These are phyloP conservation scores for Ophiostoma novo-ulmi DNA, from an alignment of 2,329 filamentous ascomycete species.

Conservation along the genomic window DNA sequence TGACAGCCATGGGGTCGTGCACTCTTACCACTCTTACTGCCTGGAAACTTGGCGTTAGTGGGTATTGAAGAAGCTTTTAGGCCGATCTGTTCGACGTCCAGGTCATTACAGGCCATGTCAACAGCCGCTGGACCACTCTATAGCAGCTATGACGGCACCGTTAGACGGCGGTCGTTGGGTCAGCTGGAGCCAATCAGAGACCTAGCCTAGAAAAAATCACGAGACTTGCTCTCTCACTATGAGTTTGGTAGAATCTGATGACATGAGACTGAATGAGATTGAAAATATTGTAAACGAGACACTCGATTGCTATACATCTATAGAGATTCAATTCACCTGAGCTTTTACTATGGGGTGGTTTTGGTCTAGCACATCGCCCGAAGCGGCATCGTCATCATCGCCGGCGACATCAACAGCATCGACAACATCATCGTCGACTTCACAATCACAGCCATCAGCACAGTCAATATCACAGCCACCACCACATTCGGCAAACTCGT, in stretches of 20 bases:
- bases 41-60: constrained; percentile 2
- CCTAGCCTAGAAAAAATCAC: background rate
- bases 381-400: constrained; percentile 18
- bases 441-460: constrained; percentile 21
- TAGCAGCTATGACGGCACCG: background rate
- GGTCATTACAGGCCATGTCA: background rate
- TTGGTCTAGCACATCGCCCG: constrained; percentile 45
- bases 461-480: background rate
- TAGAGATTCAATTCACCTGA: background rate
- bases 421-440: background rate
- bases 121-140: background rate
- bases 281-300: background rate
- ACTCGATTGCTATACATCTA: background rate
- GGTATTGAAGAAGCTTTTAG: constrained; percentile 3
- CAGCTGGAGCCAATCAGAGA: background rate
- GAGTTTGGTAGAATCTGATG: background rate
- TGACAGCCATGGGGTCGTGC: background rate
- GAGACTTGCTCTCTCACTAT: background rate
- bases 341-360: constrained; percentile 54
- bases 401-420: constrained; percentile 22
- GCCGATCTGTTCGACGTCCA: background rate
- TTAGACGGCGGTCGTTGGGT: background rate
- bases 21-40: background rate
- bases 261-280: background rate
- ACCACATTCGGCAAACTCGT: background rate